Base-by-base conservation (phyloP, 2,329 filamentous ascomycete species). In the Chalara sp. region DNA sequence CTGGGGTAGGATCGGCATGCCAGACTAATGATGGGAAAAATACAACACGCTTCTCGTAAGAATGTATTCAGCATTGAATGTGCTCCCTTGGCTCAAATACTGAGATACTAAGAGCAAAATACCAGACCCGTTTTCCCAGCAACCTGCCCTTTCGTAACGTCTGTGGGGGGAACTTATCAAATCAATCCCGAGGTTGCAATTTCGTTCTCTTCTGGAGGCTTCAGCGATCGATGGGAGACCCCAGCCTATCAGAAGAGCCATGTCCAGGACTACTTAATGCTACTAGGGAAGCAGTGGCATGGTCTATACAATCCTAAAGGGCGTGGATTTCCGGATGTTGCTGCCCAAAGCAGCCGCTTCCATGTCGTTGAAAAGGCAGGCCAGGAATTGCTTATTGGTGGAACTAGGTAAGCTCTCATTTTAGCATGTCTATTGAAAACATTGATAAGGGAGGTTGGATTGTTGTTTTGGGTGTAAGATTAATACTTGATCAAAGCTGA, bases 1-100 rank as follows among this genome's bases (percentile, higher is more conserved):
- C 70, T 30, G 76, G 76, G 12, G 68, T 74, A 3, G 68, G 67
- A 6, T 28, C n/a, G 11, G 43, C 67, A 11, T 83, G 80, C 51
- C 58, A 71, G 61, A 70, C 71, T 54, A 80, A 79, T 58, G 77
- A 81, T 49, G 80, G 79, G 40, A 74, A 70, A 50, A 75, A 80
- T 56, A 75, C 70, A 1, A 70, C 72, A 5, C 68, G 70, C 28
- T 83, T 83, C 65, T 64, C 74, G 5, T 73, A 79, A 1, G 66
- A 66, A 10, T 37, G 2, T 37, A 37, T n/a, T 37, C 35, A 10
- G 8, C 35, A 37, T 37, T 37, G 2, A 8, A 37, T 21, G 21
- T 21, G 21, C 21, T 21, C 21, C 21, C 21, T 21, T 21, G 21
- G 21, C 21, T 21, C 21, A 21, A 21, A 21, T 21, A 21, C 21